phyloP scores from a whole-genome alignment of 495 filamentous ascomycete species.

The Sordaria brevicollis region DNA sequence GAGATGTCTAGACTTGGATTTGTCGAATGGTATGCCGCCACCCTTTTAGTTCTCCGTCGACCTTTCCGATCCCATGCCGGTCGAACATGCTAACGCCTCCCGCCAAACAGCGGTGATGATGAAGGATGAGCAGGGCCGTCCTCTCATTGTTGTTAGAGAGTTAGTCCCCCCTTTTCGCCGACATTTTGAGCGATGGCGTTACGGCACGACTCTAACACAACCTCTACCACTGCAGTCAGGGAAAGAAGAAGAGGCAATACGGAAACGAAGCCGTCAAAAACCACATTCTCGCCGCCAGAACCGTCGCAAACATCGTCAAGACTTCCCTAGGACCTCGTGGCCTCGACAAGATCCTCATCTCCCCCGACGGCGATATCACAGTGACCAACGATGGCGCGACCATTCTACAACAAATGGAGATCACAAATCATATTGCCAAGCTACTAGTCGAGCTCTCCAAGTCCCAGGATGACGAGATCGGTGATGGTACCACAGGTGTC shows the following conservation, averaged over 20 bases:
- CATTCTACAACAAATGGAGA: constrained; percentile 97
- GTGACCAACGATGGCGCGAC: constrained; percentile 99
- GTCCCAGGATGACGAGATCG: constrained; percentile 98
- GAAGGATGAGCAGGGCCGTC: constrained; percentile 88
- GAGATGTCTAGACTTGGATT: constrained; percentile 32
- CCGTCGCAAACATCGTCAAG: constrained; percentile 94
- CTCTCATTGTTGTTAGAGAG: constrained; percentile 98
- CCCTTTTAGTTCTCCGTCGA: background rate
- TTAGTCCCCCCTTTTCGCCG: constrained; percentile 38
- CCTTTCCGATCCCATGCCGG: background rate
- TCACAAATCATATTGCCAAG: constrained; percentile 96
- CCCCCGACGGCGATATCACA: constrained; percentile 96
- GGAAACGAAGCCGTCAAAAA: constrained; percentile 95
- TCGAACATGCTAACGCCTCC: background rate
- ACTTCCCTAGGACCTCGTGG: constrained; percentile 92
- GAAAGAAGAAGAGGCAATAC: constrained; percentile 94
- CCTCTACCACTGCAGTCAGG: constrained; percentile 53
- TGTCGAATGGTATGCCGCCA: constrained; percentile 36
- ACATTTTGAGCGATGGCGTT: constrained; percentile 1
- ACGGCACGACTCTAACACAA: constrained; percentile 9
- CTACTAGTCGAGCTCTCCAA: constrained; percentile 96
- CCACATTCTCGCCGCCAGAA: constrained; percentile 92
- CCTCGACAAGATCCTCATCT: constrained; percentile 98
- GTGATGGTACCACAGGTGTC: constrained; percentile 95
- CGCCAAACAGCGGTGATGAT: constrained; percentile 37